Percentiles rank a stretch among this genome's conserved stretches.
These are phyloP conservation scores for Escallonia rubra DNA, from an alignment of 129 eudicot species.

Conservation along the genomic window DNA sequence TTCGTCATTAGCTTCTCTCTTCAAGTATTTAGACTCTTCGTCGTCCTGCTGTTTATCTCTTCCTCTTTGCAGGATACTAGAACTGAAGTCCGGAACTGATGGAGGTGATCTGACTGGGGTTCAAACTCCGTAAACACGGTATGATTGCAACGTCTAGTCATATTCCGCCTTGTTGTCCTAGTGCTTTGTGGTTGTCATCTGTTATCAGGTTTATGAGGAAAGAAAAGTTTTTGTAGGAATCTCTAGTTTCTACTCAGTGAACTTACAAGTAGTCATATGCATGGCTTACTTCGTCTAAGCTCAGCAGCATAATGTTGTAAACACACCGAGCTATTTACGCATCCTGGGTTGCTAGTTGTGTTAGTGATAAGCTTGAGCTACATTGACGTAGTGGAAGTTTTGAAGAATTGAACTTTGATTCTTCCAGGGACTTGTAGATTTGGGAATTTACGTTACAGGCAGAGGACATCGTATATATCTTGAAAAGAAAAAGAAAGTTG, in stretches of 20 bases:
- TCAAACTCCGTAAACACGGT: conserved; percentile 23
- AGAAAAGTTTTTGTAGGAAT: not conserved
- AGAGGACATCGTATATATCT: no score
- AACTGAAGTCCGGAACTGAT: conserved; percentile 17
- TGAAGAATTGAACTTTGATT: no score
- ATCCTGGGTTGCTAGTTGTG: no score
- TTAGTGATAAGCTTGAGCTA: no score
- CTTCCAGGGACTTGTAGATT: no score
- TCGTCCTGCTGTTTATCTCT: no score
- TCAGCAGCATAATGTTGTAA: not conserved
- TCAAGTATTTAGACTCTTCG: not conserved
- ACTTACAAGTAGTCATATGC: not conserved
- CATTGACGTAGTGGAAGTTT: no score
- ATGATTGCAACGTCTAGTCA: not conserved
- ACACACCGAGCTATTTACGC: not conserved
- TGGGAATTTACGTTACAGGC: no score
- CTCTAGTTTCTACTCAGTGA: not conserved
- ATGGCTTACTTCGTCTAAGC: not conserved
- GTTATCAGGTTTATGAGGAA: no score
- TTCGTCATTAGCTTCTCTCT: not conserved
- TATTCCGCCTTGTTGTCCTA: not conserved
- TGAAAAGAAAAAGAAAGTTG: no score
- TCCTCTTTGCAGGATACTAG: conserved; percentile 20
- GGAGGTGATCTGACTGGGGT: conserved; percentile 20
- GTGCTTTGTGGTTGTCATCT: not conserved